Base-by-base conservation (phyloP, 371 early-diverging fungal genomes). In the Dichotomocladium elegans region DNA sequence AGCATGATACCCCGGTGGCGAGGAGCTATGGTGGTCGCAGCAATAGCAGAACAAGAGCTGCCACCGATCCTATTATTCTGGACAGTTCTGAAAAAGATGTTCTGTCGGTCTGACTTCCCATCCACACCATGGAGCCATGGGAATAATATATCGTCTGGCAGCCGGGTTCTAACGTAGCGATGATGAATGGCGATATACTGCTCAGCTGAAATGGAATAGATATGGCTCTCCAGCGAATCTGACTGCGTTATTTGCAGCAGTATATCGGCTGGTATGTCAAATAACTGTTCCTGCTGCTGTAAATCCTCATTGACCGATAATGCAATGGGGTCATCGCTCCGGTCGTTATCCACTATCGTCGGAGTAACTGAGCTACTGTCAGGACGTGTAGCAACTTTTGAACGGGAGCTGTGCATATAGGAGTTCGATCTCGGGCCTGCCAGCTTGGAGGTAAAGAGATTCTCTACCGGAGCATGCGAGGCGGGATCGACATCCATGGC, bases 91-190 rank as follows among this genome's bases (percentile, higher is more conserved):
- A 85, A 85, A 53, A 81, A 85, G 28, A 75, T 55, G 54, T 80
- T 80, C 47, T 85, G 85, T 15, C 66, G 68, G 40, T 60, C 58
- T 41, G 57, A 72, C 0, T 54, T 50, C 8, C 85, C 85, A 40
- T 82, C 80, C 6, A 85, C 80, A 21, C 83, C 85, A 58, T 85
- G 85, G 0, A 85, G 64, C 85, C 85, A 85, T 3, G 85, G 85
- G 64, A 85, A 85, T 35, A 85, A 60, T 15, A 79, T 64, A 33
- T 80, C 69, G 22, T 74, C 64, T 4, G 85, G 85, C 28, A 82
- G 51, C 1, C 80, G 79, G 4, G 70, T 63, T 1, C 63, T 49
- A 30, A 64, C 51, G 47, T 79, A 82, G 2, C 10, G 11, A 2
- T 43, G 33, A 14, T 64, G 41, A 2, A 63, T 34, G 3, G 42